A percentile compares a stretch with the other conserved stretches of the same genome.
phyloP scores from a whole-genome alignment of 352 stramenopile species.

The Phytopythium cucurbitacearum region DNA sequence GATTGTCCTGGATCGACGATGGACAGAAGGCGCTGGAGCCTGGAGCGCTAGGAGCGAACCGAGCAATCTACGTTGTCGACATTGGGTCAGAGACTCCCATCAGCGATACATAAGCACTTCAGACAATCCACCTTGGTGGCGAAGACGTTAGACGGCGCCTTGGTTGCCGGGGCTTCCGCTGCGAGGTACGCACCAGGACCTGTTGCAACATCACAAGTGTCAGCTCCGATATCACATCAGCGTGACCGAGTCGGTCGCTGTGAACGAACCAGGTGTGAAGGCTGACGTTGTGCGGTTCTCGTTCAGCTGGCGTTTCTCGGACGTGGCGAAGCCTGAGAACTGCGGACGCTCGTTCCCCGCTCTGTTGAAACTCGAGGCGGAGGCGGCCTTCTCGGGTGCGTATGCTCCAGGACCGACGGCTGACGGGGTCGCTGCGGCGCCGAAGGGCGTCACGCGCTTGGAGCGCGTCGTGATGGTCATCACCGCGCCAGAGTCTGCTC shows the following conservation, averaged over 20 bases:
- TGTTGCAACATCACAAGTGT: conserved; percentile 4
- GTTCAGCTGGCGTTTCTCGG: conserved; percentile 71
- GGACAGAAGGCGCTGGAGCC: conserved; percentile 63
- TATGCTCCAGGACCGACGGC: conserved; percentile 67
- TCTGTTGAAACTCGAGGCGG: not conserved
- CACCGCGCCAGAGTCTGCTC: not conserved
- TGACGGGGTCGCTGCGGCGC: conserved; percentile 31
- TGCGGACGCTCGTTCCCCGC: conserved; percentile 19
- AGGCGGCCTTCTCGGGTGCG: conserved; percentile 30
- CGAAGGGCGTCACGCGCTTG: conserved; percentile 67
- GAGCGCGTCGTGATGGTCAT: conserved; percentile 83
- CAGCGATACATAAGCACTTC: not conserved
- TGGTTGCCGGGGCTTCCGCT: conserved; percentile 8
- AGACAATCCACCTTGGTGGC: conserved; percentile 45
- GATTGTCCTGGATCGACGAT: conserved; percentile 73
- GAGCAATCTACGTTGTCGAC: conserved; percentile 35
- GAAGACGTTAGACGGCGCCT: conserved; percentile 54
- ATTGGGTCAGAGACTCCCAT: not conserved
- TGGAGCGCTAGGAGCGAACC: conserved; percentile 66
- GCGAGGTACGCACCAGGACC: conserved; percentile 57
- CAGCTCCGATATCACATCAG: not conserved
- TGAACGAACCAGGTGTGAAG: conserved; percentile 45
- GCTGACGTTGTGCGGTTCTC: conserved; percentile 75
- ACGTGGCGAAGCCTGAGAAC: conserved; percentile 70
- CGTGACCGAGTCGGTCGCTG: too few relatives aligned